Percentiles rank a stretch among this genome's conserved stretches.
Evolutionary conservation across 257 asterid genomes (phyloP).

Genomic region (Penstemon newberryi): DNA sequence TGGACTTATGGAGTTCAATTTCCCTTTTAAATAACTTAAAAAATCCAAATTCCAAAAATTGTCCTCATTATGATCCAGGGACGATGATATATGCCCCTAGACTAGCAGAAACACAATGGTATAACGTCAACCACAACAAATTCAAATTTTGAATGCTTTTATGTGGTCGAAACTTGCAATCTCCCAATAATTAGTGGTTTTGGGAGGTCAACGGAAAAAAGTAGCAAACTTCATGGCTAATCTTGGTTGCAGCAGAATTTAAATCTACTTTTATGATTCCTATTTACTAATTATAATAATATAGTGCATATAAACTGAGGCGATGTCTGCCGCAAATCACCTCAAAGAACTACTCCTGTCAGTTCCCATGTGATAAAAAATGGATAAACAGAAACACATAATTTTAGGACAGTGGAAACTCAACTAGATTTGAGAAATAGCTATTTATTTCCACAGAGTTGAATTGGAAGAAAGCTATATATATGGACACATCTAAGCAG

Average conservation of each 20-base stretch:
- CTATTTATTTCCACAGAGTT: slow-evolving; percentile 7
- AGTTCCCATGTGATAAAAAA: background rate
- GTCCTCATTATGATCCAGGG: slow-evolving; percentile 2
- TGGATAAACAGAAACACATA: background rate
- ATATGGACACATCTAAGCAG: background rate
- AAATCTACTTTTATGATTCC: background rate
- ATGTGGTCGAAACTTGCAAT: slow-evolving; percentile 10
- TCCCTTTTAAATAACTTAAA: background rate
- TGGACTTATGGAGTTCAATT: background rate
- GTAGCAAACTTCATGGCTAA: background rate
- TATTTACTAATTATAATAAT: background rate
- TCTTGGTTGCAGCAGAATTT: slow-evolving; percentile 12
- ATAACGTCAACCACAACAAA: background rate
- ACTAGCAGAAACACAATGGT: background rate
- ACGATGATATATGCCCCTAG: background rate
- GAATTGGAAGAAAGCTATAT: background rate
- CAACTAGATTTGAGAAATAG: background rate
- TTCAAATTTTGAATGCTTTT: background rate
- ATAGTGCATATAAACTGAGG: background rate
- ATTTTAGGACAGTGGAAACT: background rate
- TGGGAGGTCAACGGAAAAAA: slow-evolving; percentile 10
- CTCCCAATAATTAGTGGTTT: slow-evolving; percentile 14
- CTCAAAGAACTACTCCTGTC: background rate
- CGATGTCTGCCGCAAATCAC: background rate
- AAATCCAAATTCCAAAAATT: background rate